Percentiles rank a stretch among this genome's conserved stretches.
These are phyloP conservation scores for Colletotrichum sp. DNA, from an alignment of 2,329 filamentous ascomycete species.

Conservation along the genomic window DNA sequence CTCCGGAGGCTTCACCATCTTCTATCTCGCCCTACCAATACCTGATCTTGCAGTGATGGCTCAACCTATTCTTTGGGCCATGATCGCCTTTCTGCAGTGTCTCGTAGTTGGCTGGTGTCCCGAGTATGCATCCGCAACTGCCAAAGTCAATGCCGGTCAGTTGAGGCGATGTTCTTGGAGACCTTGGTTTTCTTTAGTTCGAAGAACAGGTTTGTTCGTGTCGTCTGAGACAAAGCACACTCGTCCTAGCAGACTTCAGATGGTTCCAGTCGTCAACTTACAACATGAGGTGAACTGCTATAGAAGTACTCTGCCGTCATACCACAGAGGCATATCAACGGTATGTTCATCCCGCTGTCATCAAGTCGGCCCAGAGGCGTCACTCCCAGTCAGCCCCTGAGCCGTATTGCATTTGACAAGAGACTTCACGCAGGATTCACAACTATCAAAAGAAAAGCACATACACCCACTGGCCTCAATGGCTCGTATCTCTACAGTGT, in stretches of 20 bases:
- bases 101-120: background rate
- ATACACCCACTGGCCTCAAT: background rate
- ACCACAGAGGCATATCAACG: background rate
- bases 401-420: background rate
- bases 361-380: background rate
- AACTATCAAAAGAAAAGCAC: background rate
- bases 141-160: background rate
- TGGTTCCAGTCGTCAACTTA: background rate
- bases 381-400: background rate
- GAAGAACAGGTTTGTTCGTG: background rate
- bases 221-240: background rate
- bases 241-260: background rate
- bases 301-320: background rate
- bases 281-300: background rate
- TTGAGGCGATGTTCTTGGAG: background rate
- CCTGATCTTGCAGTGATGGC: background rate
- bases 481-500: background rate
- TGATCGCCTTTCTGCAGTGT: background rate
- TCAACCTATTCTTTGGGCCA: background rate
- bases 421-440: background rate
- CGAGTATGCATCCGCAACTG: background rate
- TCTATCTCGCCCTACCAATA: background rate
- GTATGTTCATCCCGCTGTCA: background rate
- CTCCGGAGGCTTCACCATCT: background rate
- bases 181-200: background rate